Evolutionary conservation across 2,329 filamentous ascomycete genomes (phyloP), one percentile per base, ranked within the genome.

Genomic region (Trichophyton schoenleinii): DNA sequence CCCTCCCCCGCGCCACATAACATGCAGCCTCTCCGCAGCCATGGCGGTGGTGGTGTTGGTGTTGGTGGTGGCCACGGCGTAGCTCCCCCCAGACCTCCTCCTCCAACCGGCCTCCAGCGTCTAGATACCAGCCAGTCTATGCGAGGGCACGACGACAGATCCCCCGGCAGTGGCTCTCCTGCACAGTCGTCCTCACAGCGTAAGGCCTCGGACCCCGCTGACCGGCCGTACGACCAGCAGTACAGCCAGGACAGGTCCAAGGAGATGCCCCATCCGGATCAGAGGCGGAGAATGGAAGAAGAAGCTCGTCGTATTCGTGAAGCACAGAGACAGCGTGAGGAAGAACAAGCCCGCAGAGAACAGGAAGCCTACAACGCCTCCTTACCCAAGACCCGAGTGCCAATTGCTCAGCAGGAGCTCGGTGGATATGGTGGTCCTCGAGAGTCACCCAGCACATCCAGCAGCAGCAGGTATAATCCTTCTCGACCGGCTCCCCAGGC

Each of bases 341-440:
- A 76, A 65, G 87, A 90, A 67, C 83, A 86, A 68, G 82, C 82
- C 60, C 82, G 88, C 60, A 83, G 87, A 66, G 90, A 96, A 59
- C 80, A 89, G 67, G 91, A 94, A 70, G 89, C 85, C 18, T 96
- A 96, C 74, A 96, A 97, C 73, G 88, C 89, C 41, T 90, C 89
- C 25, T 77, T 96, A 63, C 92, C 91, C 36, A 88, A 95, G 78
- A 86, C 82, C 65, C 89, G 89, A 71, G 77, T 85, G 9, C 89
- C 89, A 1, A 70, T 94, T 66, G 91, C 91, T 36, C 89, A 97
- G 72, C 91, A 96, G 74, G 94, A 97, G 73, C 77, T 97, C 67
- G 89, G 89, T 62, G 86, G 86, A 36, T 87, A 84, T 64, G 80
- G 83, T 44, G 79, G 80, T 64, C 76, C 79, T 52, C 79, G 79